These are phyloP conservation scores for Hygrophoropsis aurantiaca DNA, from an alignment of 768 basidiomycete species.

Conservation along the genomic window DNA sequence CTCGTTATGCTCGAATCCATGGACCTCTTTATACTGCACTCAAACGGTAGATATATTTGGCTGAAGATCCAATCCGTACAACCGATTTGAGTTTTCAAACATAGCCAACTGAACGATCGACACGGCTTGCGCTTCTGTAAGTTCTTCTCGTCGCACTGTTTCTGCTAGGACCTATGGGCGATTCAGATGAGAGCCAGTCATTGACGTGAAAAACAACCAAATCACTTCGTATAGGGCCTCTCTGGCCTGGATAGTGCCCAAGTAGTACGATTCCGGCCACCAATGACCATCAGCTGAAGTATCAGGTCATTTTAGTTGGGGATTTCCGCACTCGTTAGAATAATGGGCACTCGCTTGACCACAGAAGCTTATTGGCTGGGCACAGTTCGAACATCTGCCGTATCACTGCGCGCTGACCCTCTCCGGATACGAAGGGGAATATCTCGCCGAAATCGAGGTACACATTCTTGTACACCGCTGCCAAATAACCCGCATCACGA, in stretches of 20 bases:
- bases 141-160: conserved; percentile 44
- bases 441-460: conserved; percentile 81
- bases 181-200: not conserved
- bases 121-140: conserved; percentile 56
- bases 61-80: conserved; percentile 58
- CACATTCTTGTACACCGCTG: conserved; percentile 70
- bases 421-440: conserved; percentile 63
- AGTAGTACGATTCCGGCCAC: conserved; percentile 79
- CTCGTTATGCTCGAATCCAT: no score
- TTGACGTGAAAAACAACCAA: not conserved
- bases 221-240: conserved; percentile 58
- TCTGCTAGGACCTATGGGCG: conserved; percentile 54
- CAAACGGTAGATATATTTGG: conserved; percentile 17
- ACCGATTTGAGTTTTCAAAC: conserved; percentile 64
- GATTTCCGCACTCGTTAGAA: not conserved
- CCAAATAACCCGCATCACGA: conserved; percentile 75
- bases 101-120: conserved; percentile 53
- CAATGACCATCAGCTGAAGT: conserved; percentile 59
- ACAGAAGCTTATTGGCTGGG: conserved; percentile 79
- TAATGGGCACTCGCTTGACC: conserved; percentile 58
- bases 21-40: no score
- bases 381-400: conserved; percentile 67
- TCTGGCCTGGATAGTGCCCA: conserved; percentile 65
- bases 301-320: not conserved
- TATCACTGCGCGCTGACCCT: conserved; percentile 61